Percentiles rank a stretch among this genome's conserved stretches.
Evolutionary conservation across 1,284 basidiomycete genomes (phyloP).

Genomic region (Lentinus polychrous): DNA sequence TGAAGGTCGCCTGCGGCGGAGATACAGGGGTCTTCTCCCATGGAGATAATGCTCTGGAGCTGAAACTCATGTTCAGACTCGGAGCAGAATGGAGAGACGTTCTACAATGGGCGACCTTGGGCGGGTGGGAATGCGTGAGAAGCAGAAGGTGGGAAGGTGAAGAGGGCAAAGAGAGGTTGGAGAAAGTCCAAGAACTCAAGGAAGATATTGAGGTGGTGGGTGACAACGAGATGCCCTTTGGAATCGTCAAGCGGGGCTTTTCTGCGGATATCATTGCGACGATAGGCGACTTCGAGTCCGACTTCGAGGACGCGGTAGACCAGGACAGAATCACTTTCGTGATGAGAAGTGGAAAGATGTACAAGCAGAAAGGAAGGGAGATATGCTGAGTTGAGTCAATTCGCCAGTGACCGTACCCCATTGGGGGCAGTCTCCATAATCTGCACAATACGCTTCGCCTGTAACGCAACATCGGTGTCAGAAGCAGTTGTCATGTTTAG

Average conservation of each 20-base stretch:
- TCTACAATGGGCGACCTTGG: conserved; percentile 52
- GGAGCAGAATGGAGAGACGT: conserved; percentile 49
- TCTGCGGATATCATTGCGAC: conserved; percentile 54
- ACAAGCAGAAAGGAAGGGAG: conserved; percentile 35
- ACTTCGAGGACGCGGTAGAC: conserved; percentile 42
- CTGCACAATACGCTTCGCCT: no score
- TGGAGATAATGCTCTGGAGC: conserved; percentile 54
- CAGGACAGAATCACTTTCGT: conserved; percentile 42
- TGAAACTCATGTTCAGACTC: conserved; percentile 51
- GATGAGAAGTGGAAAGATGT: conserved; percentile 51
- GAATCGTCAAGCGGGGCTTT: conserved; percentile 43
- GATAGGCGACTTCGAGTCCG: conserved; percentile 38
- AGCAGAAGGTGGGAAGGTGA: conserved; percentile 43
- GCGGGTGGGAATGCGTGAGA: conserved; percentile 52
- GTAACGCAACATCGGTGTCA: no score
- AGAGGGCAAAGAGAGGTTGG: conserved; percentile 27
- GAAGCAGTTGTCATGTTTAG: no score
- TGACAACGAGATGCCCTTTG: conserved; percentile 55
- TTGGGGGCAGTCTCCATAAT: no score
- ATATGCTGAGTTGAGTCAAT: no score
- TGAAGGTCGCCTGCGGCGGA: conserved; percentile 49
- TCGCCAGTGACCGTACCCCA: no score
- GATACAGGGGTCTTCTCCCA: conserved; percentile 61
- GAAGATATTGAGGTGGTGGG: conserved; percentile 27
- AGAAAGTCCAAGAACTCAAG: conserved; percentile 23